Percentiles rank a stretch among this genome's conserved stretches.
phyloP scores from a whole-genome alignment of 805 yeast genomes.

The Candida caryicola region DNA sequence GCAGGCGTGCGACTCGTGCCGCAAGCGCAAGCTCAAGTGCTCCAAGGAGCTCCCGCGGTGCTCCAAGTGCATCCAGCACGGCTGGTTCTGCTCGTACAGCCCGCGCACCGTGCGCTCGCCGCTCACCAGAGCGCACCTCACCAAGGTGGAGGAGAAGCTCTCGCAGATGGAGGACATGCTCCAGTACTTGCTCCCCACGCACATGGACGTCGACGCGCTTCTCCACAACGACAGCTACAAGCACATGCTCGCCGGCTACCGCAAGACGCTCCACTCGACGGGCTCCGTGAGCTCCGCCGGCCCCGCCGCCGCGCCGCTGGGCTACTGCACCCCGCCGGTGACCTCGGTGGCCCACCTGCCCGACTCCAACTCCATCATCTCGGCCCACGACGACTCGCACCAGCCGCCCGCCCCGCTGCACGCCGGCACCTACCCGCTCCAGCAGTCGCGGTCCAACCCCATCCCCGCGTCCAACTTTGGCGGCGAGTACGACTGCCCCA shows the following conservation, averaged over 20 bases:
- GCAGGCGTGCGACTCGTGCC: slow-evolving; percentile 79
- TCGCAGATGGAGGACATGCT: slow-evolving; percentile 29
- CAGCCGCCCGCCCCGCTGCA: neutral
- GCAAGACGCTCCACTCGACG: neutral
- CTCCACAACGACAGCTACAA: slow-evolving; percentile 17
- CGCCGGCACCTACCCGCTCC: slow-evolving; percentile 9
- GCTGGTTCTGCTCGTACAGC: slow-evolving; percentile 74
- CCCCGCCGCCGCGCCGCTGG: neutral
- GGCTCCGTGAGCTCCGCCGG: neutral
- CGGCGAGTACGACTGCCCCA: slow-evolving; percentile 2
- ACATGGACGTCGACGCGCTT: slow-evolving; percentile 18
- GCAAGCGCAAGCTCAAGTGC: slow-evolving; percentile 76
- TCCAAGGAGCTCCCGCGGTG: slow-evolving; percentile 78
- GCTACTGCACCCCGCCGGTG: neutral
- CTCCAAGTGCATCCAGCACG: slow-evolving; percentile 66
- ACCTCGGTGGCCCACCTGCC: slow-evolving; percentile 23
- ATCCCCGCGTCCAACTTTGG: slow-evolving; percentile 6
- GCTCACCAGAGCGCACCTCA: slow-evolving; percentile 74
- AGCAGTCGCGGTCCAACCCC: slow-evolving; percentile 15
- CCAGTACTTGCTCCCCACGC: slow-evolving; percentile 29
- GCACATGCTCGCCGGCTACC: neutral
- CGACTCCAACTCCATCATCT: slow-evolving; percentile 21
- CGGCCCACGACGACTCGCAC: slow-evolving; percentile 17
- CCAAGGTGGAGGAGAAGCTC: slow-evolving; percentile 61
- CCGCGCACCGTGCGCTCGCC: slow-evolving; percentile 80